A percentile compares a stretch with the other conserved stretches of the same genome.
These are phyloP conservation scores for Vitis hybrid DNA, from an alignment of 177 flowering plant species.

Conservation along the genomic window DNA sequence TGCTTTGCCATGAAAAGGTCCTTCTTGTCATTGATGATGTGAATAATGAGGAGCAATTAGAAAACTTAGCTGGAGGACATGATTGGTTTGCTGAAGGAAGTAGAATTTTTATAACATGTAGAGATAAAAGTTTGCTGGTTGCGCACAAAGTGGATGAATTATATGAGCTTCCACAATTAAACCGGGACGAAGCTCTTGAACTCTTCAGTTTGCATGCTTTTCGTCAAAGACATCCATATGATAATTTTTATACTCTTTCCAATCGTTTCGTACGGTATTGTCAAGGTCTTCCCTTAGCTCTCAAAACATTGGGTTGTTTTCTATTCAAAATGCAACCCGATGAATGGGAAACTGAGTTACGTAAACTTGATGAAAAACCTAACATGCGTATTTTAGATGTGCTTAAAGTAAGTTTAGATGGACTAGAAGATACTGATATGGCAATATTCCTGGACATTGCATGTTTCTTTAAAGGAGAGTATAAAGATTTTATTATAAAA, in stretches of 20 bases:
- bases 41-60: neutral
- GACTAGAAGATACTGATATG: neutral
- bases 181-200: neutral
- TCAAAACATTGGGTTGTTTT: neutral
- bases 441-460: neutral
- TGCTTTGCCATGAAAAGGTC: neutral
- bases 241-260: neutral
- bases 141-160: neutral
- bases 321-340: accelerated
- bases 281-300: neutral
- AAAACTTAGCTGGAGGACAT: neutral
- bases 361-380: accelerated
- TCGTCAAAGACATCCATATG: accelerated
- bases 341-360: neutral
- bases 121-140: neutral
- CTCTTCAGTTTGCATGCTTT: neutral
- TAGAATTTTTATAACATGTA: neutral
- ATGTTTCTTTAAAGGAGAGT: too few relatives aligned
- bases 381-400: neutral
- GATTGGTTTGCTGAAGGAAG: neutral
- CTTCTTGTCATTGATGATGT: neutral
- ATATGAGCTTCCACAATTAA: neutral
- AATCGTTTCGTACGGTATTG: accelerated
- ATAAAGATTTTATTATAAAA: too few relatives aligned
- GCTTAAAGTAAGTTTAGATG: neutral